These are phyloP conservation scores for Raffaelea deltoideospora DNA, from an alignment of 2,329 filamentous ascomycete genomes.

Conservation along the genomic window DNA sequence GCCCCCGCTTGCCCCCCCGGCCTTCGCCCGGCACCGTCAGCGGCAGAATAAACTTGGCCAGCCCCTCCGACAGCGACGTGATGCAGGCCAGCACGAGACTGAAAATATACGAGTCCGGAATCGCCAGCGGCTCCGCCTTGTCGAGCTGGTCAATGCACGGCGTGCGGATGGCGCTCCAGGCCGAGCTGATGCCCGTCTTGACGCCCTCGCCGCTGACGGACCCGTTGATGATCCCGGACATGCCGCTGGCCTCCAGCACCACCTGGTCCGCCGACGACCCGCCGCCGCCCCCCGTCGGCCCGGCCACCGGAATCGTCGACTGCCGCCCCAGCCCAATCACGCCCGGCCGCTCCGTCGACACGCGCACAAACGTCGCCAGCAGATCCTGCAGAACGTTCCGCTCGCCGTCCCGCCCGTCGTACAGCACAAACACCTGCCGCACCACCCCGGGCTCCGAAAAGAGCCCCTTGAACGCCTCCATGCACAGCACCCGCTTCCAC, in stretches of 20 bases:
- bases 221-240: constrained; percentile 73
- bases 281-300: constrained; percentile 36
- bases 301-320: constrained; percentile 62
- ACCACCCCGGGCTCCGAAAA: constrained; percentile 70
- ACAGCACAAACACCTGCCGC: constrained; percentile 64
- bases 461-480: constrained; percentile 79
- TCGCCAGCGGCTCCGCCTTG: constrained; percentile 66
- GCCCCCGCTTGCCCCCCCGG: constrained; percentile 37
- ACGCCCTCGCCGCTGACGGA: constrained; percentile 50
- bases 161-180: constrained; percentile 80
- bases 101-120: constrained; percentile 91
- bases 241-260: constrained; percentile 76
- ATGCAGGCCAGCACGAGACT: constrained; percentile 79
- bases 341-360: constrained; percentile 79
- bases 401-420: constrained; percentile 57
- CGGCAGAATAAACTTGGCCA: constrained; percentile 86
- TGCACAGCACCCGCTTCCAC: constrained; percentile 82
- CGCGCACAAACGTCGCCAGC: constrained; percentile 75
- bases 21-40: constrained; percentile 68
- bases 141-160: constrained; percentile 90
- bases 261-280: constrained; percentile 60
- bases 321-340: constrained; percentile 82
- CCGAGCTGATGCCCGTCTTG: constrained; percentile 67
- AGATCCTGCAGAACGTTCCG: constrained; percentile 69
- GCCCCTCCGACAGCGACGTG: constrained; percentile 74